Base-by-base conservation (phyloP, 164 flowering plant genomes). In the Platanus orientalis region DNA sequence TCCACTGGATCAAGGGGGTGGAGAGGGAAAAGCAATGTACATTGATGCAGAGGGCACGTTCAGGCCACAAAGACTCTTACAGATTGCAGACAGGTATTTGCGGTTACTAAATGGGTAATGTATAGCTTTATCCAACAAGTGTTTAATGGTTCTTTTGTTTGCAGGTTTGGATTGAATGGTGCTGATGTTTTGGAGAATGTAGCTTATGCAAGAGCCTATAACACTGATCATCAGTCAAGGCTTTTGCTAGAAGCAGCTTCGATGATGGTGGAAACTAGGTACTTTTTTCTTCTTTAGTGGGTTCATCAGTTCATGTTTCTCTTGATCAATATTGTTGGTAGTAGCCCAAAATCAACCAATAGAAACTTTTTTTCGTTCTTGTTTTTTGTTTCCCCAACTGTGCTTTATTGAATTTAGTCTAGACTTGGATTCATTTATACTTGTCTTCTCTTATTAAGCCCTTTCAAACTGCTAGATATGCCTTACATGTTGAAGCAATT, bases 231-330 rank as follows among this genome's bases (percentile, higher is more conserved):
- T 69, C 98, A 93, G 72, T 87, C 98, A 20, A 79, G 98, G 79
- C 97, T 90, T 78, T 78, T 94, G 77, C 84, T 94, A 66, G 97
- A 90, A 82, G 98, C 97, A 58, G 96, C 96, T 45, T 94, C 97
- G 36, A 94, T 94, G 97, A 94, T 94, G 98, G 93, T 94, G 50
- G 98, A 94, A 72, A 84, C 94, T 60, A 83, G 97, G 97, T 87
- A 70, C n/a, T 49, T 16, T 17, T 65, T 65, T 57, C n/a, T 27
- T 45, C 24, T 45, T 36, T 51, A 10, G 29, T 30, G 40, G 57
- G n/a, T 16, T 34, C 16, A 30, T 30, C 26, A 48, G n/a, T 16
- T 34, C 16, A 30, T 23, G 42, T 61, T 21, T 44, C 1, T 26
- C 21, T 45, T 61, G 26, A 4, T 7, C 36, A n/a, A 14, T 61